Base-by-base conservation (phyloP, 2,329 filamentous ascomycete genomes). In the Myrmaecium sp. region DNA sequence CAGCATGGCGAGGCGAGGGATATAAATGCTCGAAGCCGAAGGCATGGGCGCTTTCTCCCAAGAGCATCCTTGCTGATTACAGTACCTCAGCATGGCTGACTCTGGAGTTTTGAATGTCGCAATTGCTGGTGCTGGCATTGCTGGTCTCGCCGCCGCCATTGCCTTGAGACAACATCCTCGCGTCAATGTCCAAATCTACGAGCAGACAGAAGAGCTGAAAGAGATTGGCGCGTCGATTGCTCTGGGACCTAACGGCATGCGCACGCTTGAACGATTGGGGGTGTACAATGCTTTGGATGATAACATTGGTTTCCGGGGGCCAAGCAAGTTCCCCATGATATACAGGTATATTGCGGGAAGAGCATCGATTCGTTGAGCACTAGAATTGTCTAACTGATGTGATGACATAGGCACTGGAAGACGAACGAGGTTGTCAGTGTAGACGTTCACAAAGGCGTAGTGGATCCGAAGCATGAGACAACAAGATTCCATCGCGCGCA, bases 221-320 rank as follows among this genome's bases (percentile, higher is more conserved):
- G 52, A 54, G 30, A 47, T 55, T 8, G 51, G 52, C 6, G 51
- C 50, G 4, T 49, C 44, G 16, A 53, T 55, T 12, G 49, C 47
- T 5, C 30, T 56, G 7, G 47, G 48, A 1, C 51, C 52, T 3
- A 55, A 54, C 39, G 51, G 51, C 3, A 37, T 55, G 26, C 37
- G 41, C 26, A 47, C 48, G 7, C 38, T 55, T 10, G 40, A 54
- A 26, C 37, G 36, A 28, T 31, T 54, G 10, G 51, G 49, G 10
- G 34, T 55, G 7, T 20, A 43, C 2, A 42, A 47, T 36, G 44
- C 40, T 5, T 40, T 53, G 12, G 37, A 38, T 14, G 44, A 48
- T 17, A 40, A 44, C 5, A 36, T 52, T 20, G 46, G 38, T 2
- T 51, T 45, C 33, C 43, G 48, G 11, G 49, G 48, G 17, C 38